These are phyloP conservation scores for Cylindrotheca fusiformis DNA, from an alignment of 108 stramenopile species.

Conservation along the genomic window DNA sequence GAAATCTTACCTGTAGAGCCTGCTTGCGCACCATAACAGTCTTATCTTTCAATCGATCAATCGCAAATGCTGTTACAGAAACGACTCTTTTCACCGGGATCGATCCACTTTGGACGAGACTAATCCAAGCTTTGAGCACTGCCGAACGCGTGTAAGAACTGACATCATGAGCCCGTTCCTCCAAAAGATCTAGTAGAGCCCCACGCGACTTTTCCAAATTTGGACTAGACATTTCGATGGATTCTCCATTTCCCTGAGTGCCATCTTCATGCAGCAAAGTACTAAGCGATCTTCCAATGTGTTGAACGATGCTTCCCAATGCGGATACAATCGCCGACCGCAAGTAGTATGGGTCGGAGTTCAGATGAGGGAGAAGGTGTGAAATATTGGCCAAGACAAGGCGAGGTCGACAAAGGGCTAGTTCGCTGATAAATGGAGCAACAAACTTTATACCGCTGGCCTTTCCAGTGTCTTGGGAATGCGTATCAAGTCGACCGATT, in stretches of 20 bases:
- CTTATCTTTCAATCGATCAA: constrained; percentile 90
- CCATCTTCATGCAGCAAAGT: background rate
- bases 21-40: constrained; percentile 92
- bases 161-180: constrained; percentile 69
- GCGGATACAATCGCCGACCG: constrained; percentile 76
- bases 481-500: constrained; percentile 64
- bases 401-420: constrained; percentile 56
- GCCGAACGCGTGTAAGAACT: constrained; percentile 83
- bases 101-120: constrained; percentile 55
- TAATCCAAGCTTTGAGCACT: constrained; percentile 80
- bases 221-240: constrained; percentile 16
- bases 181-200: constrained; percentile 83
- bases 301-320: constrained; percentile 61
- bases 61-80: constrained; percentile 77
- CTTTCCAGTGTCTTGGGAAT: constrained; percentile 45
- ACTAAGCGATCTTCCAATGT: constrained; percentile 27
- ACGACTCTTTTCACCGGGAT: constrained; percentile 74
- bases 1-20: constrained; percentile 78
- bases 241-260: background rate
- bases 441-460: constrained; percentile 79
- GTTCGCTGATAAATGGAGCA: constrained; percentile 71
- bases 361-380: constrained; percentile 69
- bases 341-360: constrained; percentile 72
- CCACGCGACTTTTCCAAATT: constrained; percentile 48
- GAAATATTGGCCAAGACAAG: constrained; percentile 64